These are phyloP conservation scores for Zalerion maritima DNA, from an alignment of 495 filamentous ascomycete genomes.

Conservation along the genomic window DNA sequence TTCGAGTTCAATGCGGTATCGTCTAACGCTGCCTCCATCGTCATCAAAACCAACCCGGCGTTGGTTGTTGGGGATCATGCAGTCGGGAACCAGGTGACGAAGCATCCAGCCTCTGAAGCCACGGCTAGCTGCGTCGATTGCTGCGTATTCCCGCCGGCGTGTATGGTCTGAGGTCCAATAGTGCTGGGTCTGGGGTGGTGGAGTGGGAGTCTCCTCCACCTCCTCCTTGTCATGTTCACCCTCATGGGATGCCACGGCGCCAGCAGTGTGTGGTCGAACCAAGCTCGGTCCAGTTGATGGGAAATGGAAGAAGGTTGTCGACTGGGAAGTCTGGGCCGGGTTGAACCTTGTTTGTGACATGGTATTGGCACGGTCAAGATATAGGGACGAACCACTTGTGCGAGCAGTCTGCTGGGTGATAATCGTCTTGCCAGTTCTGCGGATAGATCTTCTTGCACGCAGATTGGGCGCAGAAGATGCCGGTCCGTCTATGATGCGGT, in stretches of 20 bases:
- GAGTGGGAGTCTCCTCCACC: slow-evolving; percentile 10
- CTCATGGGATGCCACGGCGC: slow-evolving; percentile 3
- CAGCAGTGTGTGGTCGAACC: slow-evolving; percentile 4
- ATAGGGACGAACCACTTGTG: slow-evolving; percentile 12
- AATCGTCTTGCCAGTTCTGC: slow-evolving; percentile 20
- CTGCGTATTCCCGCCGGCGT: slow-evolving; percentile 39
- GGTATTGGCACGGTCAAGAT: no score
- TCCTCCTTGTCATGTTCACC: slow-evolving; percentile 9
- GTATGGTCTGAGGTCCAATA: slow-evolving; percentile 44
- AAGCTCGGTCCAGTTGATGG: slow-evolving; percentile 23
- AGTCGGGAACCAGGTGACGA: slow-evolving; percentile 37
- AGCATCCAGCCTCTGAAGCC: slow-evolving; percentile 40
- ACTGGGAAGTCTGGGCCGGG: slow-evolving; percentile 4
- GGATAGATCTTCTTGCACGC: slow-evolving; percentile 19
- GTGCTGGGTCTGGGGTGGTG: slow-evolving; percentile 38
- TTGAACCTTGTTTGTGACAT: slow-evolving; percentile 12
- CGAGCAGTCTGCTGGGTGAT: slow-evolving; percentile 12
- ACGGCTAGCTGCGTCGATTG: slow-evolving; percentile 38
- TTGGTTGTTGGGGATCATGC: slow-evolving; percentile 31
- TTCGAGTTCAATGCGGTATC: slow-evolving; percentile 36
- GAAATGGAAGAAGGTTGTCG: slow-evolving; percentile 32
- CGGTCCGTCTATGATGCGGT: no score
- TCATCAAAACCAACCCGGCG: slow-evolving; percentile 34
- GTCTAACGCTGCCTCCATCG: slow-evolving; percentile 37
- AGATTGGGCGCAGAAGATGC: slow-evolving; percentile 11